Base-by-base conservation (phyloP, 352 stramenopile species). In the Phytophthora fragariae region DNA sequence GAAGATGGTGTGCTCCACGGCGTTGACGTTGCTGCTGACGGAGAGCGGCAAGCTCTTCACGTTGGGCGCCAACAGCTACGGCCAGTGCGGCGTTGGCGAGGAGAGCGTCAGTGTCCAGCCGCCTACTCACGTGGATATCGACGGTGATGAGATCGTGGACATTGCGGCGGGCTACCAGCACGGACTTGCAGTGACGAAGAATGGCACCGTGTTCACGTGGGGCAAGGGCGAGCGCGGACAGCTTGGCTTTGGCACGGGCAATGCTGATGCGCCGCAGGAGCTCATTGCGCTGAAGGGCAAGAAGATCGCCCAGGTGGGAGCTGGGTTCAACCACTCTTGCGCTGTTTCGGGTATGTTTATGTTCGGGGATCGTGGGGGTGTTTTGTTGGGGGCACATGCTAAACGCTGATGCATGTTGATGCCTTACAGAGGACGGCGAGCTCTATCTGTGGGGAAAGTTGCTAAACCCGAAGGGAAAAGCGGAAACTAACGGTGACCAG, bases 371-470 rank as follows among this genome's bases (percentile, higher is more conserved):
- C 2, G 21, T 49, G 54, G 54, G 56, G 27, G 19, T 50, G 35
- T 58, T 53, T 44, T 8, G 6, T 47, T 29, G 33, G 8, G 37
- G 39, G 39, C 7, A 46, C 12, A 46, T 39, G 21, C 0, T 35
- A 9, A 8, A 70, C 31, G 11, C 5, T 53, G 17, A 52, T 62
- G 3, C 56, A 55, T 70, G 1, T 60, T 24, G 59, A 46, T 70
- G 29, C 9, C 1, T 68, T n/a, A 31, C 49, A 87, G 83, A 81
- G 54, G 85, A 95, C 44, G 89, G 91, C 29, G 86, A 95, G 68
- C 68, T 97, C 33, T 97, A 88, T 49, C 17, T 95, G 46, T 97
- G 91, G 91, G 91, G 91, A 11, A 97, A 97, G 71, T 46, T 96
- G 55, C 68, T 95, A 11, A 90, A 93, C 46, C 77, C 84, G 11